A percentile compares a stretch with the other conserved stretches of the same genome.
These are phyloP conservation scores for Tubosaeta sp. DNA, from an alignment of 768 basidiomycete genomes.

Conservation along the genomic window DNA sequence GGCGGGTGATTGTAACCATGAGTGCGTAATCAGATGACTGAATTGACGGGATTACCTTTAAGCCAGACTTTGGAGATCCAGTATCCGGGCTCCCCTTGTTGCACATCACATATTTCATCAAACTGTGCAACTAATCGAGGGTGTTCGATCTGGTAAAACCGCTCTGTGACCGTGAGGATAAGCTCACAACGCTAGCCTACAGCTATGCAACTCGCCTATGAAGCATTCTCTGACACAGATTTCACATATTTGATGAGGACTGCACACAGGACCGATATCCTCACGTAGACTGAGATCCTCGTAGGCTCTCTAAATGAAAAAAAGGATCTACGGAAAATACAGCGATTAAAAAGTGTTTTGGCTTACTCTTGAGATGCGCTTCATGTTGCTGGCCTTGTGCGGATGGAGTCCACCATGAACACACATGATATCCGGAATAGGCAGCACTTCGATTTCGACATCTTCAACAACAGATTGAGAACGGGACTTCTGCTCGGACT, in stretches of 20 bases:
- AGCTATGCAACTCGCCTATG: constrained; percentile 39
- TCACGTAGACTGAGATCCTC: constrained; percentile 33
- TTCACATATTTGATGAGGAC: constrained; percentile 52
- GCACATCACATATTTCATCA: constrained; percentile 46
- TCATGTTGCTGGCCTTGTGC: constrained; percentile 55
- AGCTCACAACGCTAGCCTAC: neutral
- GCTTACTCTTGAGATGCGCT: constrained; percentile 56
- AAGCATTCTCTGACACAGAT: constrained; percentile 56
- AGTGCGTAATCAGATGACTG: constrained; percentile 8
- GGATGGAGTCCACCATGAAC: constrained; percentile 62
- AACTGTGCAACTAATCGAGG: constrained; percentile 56
- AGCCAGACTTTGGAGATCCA: constrained; percentile 82
- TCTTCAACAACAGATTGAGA: constrained; percentile 15
- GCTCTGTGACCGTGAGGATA: constrained; percentile 41
- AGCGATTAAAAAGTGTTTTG: neutral
- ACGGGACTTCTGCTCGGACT: constrained; percentile 17
- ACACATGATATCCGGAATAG: constrained; percentile 53
- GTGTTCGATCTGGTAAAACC: constrained; percentile 65
- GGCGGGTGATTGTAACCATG: constrained; percentile 5
- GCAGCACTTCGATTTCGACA: constrained; percentile 18
- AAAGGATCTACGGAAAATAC: neutral
- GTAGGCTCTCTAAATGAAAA: constrained; percentile 19
- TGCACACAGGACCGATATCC: constrained; percentile 46
- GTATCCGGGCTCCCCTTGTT: constrained; percentile 42
- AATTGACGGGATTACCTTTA: constrained; percentile 46